Base-by-base conservation (phyloP, 2,329 filamentous ascomycete genomes). In the Calonectria pseudoturangicola region DNA sequence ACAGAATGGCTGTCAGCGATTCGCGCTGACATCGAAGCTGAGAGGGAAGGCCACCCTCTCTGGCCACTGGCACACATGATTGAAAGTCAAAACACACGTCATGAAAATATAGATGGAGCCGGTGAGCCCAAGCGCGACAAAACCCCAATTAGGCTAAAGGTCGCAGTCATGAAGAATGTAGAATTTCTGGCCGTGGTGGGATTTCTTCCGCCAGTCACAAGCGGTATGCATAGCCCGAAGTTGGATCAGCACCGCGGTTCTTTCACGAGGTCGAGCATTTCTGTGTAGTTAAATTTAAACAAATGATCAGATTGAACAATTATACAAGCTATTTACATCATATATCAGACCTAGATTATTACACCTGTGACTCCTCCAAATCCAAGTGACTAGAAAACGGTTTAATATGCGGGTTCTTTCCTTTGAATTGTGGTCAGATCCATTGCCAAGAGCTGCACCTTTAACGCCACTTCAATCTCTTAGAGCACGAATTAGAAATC, bases 41-140 rank as follows among this genome's bases (percentile, higher is more conserved):
- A 60, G n/a, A 60, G 15, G 13, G 54, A 60, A 39, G 8, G 33
- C 13, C 54, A 60, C n/a, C 54, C 54, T 15, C 54, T 60, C 18
- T 60, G 54, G 54, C 54, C 54, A 4, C n/a, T 60, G 36, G 54
- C 54, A 3, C 54, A 60, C 36, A 60, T 60, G 54, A 16, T 60
- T 41, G 54, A 60, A 16, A 27, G 54, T 21, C 54, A 60, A 25
- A 60, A 60, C 54, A 60, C 33, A 33, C 54, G 54, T 41, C 33
- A 41, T 2, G 36, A 41, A 4, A 9, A 27, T 9, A 6, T 27
- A 27, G 13, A 18, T 12, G 36, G n/a, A 8, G 10, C 5, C 15
- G 13, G 16, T 5, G 21, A 60, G 13, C 33, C 13, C 15, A 16
- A 25, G 13, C 25, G 13, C 21, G 16, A 15, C 4, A 16, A n/a